Conservation (phyloP, 2,329 filamentous ascomycete genomes). For the Sporothrix mexicana region DNA sequence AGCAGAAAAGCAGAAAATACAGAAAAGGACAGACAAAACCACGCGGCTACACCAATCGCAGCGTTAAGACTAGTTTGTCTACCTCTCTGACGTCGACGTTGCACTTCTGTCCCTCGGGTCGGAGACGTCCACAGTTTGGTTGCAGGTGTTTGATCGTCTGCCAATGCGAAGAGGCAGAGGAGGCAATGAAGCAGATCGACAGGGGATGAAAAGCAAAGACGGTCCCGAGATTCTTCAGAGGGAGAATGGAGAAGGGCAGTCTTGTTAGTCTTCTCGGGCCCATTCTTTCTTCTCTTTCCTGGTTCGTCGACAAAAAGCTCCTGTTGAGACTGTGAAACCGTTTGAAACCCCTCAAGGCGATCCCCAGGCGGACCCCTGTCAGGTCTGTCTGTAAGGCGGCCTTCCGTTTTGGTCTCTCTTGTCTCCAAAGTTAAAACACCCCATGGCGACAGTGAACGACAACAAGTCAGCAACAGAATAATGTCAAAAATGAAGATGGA, state of each 20-base stretch:
- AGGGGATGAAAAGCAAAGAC: constrained; percentile 15
- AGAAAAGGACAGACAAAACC: neutral
- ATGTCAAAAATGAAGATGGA: neutral
- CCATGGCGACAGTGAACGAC: neutral
- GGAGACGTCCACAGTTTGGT: constrained; percentile 13
- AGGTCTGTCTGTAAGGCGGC: neutral
- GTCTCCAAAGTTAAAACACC: too few species aligned
- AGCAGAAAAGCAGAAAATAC: neutral
- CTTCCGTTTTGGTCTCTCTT: neutral
- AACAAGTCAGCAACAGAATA: constrained; percentile 8
- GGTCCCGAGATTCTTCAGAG: too few species aligned
- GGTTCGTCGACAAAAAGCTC: constrained; percentile 3
- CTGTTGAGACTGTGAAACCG: constrained; percentile 33
- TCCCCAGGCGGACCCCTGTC: constrained; percentile 29
- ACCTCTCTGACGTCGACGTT: too few species aligned
- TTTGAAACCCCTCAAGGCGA: constrained; percentile 32
- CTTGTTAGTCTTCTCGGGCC: too few species aligned
- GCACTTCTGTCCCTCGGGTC: neutral
- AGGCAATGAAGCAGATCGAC: constrained; percentile 29
- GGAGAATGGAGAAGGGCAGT: too few species aligned
- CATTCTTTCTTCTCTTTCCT: constrained; percentile 5
- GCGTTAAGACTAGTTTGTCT: neutral
- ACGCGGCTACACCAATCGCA: neutral
- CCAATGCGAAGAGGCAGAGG: constrained; percentile 15
- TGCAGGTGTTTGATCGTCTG: constrained; percentile 31